Conservation (phyloP, 1,139 yeast species). For the Sugiyamaella neomexicana region DNA sequence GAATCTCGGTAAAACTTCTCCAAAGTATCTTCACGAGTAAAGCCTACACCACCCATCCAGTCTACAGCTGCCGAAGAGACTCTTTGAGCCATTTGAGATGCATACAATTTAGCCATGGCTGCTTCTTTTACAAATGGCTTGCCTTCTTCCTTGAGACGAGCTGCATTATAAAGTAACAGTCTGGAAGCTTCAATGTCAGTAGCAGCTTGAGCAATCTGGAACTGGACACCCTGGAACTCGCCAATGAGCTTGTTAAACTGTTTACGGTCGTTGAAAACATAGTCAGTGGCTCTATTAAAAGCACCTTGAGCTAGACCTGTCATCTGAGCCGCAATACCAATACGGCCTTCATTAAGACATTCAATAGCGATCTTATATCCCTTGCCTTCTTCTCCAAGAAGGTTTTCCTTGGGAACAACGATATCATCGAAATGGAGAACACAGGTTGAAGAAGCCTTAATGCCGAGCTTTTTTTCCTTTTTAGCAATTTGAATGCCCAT, state of each 20-base stretch:
- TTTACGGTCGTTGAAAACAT: slow-evolving; percentile 45
- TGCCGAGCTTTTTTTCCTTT: slow-evolving; percentile 49
- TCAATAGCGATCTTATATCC: slow-evolving; percentile 50
- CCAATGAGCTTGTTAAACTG: slow-evolving; percentile 48
- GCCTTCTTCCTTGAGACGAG: slow-evolving; percentile 47
- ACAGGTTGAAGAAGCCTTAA: slow-evolving; percentile 48
- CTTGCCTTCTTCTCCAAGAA: slow-evolving; percentile 47
- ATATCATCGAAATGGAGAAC: slow-evolving; percentile 46
- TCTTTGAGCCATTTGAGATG: slow-evolving; percentile 46
- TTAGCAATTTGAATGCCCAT: slow-evolving; percentile 47
- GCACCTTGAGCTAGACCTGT: slow-evolving; percentile 49
- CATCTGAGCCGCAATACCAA: slow-evolving; percentile 51
- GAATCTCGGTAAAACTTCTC: slow-evolving; percentile 49
- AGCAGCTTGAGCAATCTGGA: slow-evolving; percentile 49
- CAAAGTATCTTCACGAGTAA: slow-evolving; percentile 46
- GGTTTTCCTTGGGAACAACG: slow-evolving; percentile 45
- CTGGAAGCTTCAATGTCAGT: slow-evolving; percentile 49
- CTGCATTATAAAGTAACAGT: slow-evolving; percentile 47
- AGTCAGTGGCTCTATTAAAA: slow-evolving; percentile 44
- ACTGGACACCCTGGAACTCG: slow-evolving; percentile 50
- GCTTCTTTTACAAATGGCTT: slow-evolving; percentile 46
- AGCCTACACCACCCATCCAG: slow-evolving; percentile 52
- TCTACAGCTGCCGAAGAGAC: slow-evolving; percentile 47
- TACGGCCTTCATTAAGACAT: slow-evolving; percentile 48
- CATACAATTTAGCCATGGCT: slow-evolving; percentile 48